A percentile compares a stretch with the other conserved stretches of the same genome.
Conservation (phyloP, 73 alveolate genomes). For the Tetrahymena elliotti region DNA sequence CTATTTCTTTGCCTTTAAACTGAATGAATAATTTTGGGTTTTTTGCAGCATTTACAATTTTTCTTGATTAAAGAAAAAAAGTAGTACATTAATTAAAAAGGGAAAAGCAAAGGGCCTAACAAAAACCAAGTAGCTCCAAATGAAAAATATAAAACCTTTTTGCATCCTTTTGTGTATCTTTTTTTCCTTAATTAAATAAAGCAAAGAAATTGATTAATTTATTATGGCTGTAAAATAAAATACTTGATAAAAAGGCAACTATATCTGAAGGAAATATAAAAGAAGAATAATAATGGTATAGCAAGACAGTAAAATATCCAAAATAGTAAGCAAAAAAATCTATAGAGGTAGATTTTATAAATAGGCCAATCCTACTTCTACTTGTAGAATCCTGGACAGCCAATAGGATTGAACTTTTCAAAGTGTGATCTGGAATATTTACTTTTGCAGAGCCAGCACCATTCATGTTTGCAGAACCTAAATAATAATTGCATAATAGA, state of each 20-base stretch:
- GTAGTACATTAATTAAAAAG: background rate
- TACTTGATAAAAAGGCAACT: background rate
- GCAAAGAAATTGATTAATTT: too few species aligned
- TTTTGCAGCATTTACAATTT: background rate
- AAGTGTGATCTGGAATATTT: background rate
- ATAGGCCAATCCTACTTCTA: background rate
- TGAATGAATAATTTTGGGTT: background rate
- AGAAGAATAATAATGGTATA: background rate
- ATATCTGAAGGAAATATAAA: background rate
- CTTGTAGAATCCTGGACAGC: background rate
- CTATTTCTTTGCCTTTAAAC: background rate
- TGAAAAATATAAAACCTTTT: background rate
- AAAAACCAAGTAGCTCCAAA: background rate
- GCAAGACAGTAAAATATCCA: background rate
- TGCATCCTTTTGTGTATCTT: background rate
- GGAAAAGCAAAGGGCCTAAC: background rate
- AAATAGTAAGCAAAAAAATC: background rate
- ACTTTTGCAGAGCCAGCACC: background rate
- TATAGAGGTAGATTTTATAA: background rate
- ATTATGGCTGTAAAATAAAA: too few species aligned
- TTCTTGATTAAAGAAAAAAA: background rate
- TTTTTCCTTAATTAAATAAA: background rate
- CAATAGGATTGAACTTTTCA: background rate
- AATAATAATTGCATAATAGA: background rate
- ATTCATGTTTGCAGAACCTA: background rate